Evolutionary conservation across 192 early-diverging fungal species (phyloP).

Genomic region (Mortierella antarctica): DNA sequence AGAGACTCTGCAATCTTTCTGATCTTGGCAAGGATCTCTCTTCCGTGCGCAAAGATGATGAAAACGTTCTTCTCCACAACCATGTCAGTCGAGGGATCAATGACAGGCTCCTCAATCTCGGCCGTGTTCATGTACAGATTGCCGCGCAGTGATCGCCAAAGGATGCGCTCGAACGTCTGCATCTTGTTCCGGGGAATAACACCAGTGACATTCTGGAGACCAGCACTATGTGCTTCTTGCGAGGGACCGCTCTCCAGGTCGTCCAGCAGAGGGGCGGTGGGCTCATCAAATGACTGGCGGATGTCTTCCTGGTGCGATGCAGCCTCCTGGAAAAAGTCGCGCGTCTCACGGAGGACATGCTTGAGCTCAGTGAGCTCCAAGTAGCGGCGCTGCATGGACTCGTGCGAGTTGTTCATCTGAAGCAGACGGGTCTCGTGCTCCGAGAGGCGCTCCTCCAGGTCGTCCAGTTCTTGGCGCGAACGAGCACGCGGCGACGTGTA

Average conservation of each 20-base stretch:
- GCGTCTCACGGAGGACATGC: slow-evolving; percentile 93
- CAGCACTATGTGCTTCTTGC: slow-evolving; percentile 36
- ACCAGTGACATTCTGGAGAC: slow-evolving; percentile 90
- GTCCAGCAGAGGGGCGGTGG: slow-evolving; percentile 69
- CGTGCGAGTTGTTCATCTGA: slow-evolving; percentile 91
- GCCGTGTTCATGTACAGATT: slow-evolving; percentile 97
- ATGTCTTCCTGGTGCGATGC: slow-evolving; percentile 57
- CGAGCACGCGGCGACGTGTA: slow-evolving; percentile 69
- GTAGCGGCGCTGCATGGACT: slow-evolving; percentile 88
- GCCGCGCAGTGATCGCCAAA: slow-evolving; percentile 97
- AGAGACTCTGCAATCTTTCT: slow-evolving; percentile 94
- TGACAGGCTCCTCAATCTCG: slow-evolving; percentile 95
- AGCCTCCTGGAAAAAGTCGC: slow-evolving; percentile 81
- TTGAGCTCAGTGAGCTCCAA: slow-evolving; percentile 93
- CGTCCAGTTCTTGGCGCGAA: slow-evolving; percentile 93
- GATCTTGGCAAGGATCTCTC: slow-evolving; percentile 89
- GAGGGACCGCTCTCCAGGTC: slow-evolving; percentile 65
- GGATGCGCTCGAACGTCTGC: slow-evolving; percentile 94
- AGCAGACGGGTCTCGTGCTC: slow-evolving; percentile 88
- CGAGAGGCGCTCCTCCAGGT: slow-evolving; percentile 85
- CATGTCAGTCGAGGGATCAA: slow-evolving; percentile 90
- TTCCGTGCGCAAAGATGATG: slow-evolving; percentile 97
- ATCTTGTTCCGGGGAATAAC: slow-evolving; percentile 92
- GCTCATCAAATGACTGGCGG: slow-evolving; percentile 65
- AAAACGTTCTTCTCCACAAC: slow-evolving; percentile 96